These are phyloP conservation scores for Xylaria telfairii DNA, from an alignment of 495 filamentous ascomycete genomes.

Conservation along the genomic window DNA sequence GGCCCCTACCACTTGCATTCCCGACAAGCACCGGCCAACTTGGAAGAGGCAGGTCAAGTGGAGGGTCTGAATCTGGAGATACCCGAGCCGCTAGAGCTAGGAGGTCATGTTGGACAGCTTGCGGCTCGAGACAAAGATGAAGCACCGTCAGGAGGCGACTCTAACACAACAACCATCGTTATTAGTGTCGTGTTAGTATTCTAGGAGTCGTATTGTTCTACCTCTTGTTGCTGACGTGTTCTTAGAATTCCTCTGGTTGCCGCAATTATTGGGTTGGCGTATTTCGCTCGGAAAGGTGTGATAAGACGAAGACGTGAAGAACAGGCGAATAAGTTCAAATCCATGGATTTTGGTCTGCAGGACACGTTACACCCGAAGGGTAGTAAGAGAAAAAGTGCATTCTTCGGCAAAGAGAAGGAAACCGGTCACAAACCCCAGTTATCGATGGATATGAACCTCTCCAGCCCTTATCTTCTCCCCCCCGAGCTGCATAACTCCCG, in stretches of 20 bases:
- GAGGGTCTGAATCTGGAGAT: slow-evolving; percentile 16
- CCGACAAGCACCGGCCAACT: slow-evolving; percentile 24
- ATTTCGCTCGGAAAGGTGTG: slow-evolving; percentile 77
- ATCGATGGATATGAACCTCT: slow-evolving; percentile 82
- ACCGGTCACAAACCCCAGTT: slow-evolving; percentile 65
- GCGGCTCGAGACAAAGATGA: slow-evolving; percentile 50
- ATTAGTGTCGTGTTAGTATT: slow-evolving; percentile 80
- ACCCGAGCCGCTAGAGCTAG: slow-evolving; percentile 21
- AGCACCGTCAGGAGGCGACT: slow-evolving; percentile 52
- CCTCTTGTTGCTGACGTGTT: slow-evolving; percentile 38
- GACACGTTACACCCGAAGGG: slow-evolving; percentile 43
- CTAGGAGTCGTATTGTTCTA: not conserved
- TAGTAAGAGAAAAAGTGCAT: slow-evolving; percentile 50
- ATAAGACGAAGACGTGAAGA: slow-evolving; percentile 80
- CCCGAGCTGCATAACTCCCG: slow-evolving; percentile 76
- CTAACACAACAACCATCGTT: slow-evolving; percentile 70
- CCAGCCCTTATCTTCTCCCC: slow-evolving; percentile 89
- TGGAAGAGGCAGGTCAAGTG: slow-evolving; percentile 18
- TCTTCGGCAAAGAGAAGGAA: slow-evolving; percentile 59
- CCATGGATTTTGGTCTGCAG: slow-evolving; percentile 90
- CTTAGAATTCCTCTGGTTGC: slow-evolving; percentile 75
- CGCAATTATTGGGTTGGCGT: slow-evolving; percentile 71
- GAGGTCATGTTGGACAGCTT: slow-evolving; percentile 23
- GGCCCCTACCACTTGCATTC: slow-evolving; percentile 31
- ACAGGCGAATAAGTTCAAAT: slow-evolving; percentile 84